These are phyloP conservation scores for Lachancea quebecensis DNA, from an alignment of 805 yeast species.

Conservation along the genomic window DNA sequence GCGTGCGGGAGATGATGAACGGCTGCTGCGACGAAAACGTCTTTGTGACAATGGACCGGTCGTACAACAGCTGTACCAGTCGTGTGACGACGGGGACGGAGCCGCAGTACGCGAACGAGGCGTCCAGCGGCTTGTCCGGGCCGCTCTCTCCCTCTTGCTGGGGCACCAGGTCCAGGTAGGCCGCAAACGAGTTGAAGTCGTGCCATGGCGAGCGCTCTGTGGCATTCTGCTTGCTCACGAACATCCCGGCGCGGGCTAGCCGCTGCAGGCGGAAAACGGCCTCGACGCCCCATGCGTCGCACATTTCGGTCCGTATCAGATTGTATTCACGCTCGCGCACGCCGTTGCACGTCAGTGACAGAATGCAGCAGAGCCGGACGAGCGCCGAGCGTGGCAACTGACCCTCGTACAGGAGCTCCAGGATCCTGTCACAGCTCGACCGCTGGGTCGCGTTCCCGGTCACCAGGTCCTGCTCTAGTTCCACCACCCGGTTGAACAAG, in stretches of 20 bases:
- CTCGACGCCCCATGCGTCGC: constrained; percentile 58
- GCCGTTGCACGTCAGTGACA: constrained; percentile 63
- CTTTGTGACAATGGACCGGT: constrained; percentile 44
- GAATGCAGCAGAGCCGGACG: constrained; percentile 47
- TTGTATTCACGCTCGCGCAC: constrained; percentile 57
- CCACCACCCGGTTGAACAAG: constrained; percentile 41
- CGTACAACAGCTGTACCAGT: constrained; percentile 60
- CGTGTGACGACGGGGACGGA: constrained; percentile 71
- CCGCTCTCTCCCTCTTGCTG: constrained; percentile 8
- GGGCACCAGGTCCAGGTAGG: constrained; percentile 8
- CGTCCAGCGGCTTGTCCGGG: constrained; percentile 18
- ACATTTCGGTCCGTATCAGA: constrained; percentile 45
- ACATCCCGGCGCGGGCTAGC: constrained; percentile 17
- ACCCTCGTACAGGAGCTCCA: constrained; percentile 44
- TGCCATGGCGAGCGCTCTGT: constrained; percentile 4
- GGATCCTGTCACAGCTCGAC: constrained; percentile 33
- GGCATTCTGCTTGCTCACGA: constrained; percentile 13
- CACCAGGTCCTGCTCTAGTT: constrained; percentile 65
- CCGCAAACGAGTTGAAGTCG: constrained; percentile 6
- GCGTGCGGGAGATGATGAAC: constrained; percentile 25
- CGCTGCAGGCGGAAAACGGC: constrained; percentile 22
- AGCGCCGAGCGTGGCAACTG: constrained; percentile 37
- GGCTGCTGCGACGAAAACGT: constrained; percentile 28
- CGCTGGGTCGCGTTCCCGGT: constrained; percentile 43
- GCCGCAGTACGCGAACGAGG: constrained; percentile 67